Conservation (phyloP, 352 stramenopile genomes). For the Labyrinthula sp. region DNA sequence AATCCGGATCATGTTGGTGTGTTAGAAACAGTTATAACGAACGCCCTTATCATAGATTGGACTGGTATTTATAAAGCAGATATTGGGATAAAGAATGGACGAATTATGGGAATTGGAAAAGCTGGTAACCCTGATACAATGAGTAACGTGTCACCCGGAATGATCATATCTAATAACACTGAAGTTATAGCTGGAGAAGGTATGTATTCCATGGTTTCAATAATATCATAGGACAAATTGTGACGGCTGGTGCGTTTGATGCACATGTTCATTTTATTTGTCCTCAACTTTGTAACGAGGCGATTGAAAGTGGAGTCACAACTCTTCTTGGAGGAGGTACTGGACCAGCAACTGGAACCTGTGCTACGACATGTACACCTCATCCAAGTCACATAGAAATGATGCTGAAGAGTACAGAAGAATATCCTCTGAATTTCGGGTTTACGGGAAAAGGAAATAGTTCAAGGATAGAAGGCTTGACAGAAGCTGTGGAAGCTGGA, state of each 20-base stretch:
- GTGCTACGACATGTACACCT: slow-evolving; percentile 86
- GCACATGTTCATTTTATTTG: slow-evolving; percentile 92
- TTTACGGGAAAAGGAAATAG: slow-evolving; percentile 88
- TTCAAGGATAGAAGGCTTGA: slow-evolving; percentile 49
- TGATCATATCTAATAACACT: slow-evolving; percentile 66
- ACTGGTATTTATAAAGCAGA: slow-evolving; percentile 83
- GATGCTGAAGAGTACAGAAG: slow-evolving; percentile 80
- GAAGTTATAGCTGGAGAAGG: slow-evolving; percentile 86
- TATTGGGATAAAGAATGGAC: slow-evolving; percentile 70
- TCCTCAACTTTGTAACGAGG: slow-evolving; percentile 73
- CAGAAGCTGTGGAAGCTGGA: slow-evolving; percentile 65
- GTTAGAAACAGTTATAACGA: slow-evolving; percentile 86
- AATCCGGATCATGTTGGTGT: slow-evolving; percentile 37
- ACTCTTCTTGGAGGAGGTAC: slow-evolving; percentile 69
- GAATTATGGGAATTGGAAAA: slow-evolving; percentile 81
- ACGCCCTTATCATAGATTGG: slow-evolving; percentile 80
- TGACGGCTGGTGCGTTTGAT: slow-evolving; percentile 80
- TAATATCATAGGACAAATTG: too few relatives aligned
- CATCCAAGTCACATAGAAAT: slow-evolving; percentile 72
- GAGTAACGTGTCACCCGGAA: slow-evolving; percentile 57
- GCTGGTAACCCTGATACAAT: slow-evolving; percentile 88
- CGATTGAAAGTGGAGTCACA: slow-evolving; percentile 66
- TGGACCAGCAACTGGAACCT: slow-evolving; percentile 67
- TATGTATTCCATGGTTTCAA: too few relatives aligned
- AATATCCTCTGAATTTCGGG: slow-evolving; percentile 79